These are phyloP conservation scores for Leccinum pachyderme DNA, from an alignment of 1,284 basidiomycete species.

Conservation along the genomic window DNA sequence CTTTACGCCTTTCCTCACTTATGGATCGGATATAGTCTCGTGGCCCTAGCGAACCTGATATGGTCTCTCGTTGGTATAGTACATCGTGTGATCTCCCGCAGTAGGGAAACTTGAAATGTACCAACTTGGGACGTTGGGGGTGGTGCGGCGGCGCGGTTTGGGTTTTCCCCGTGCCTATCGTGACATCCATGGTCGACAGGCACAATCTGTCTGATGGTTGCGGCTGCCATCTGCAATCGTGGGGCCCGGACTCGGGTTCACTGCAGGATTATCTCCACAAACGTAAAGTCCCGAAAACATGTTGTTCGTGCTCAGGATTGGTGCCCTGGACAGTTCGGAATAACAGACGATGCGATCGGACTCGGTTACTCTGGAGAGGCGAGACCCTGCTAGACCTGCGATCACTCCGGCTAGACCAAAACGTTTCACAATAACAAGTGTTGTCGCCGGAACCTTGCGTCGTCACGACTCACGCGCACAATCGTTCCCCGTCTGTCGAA, in stretches of 20 bases:
- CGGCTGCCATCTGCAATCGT: neutral
- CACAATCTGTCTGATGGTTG: conserved; percentile 4
- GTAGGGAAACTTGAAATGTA: neutral
- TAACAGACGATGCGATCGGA: neutral
- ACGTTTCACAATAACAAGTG: neutral
- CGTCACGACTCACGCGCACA: neutral
- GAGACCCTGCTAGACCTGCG: neutral
- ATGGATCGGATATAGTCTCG: conserved; percentile 1
- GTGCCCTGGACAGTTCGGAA: neutral
- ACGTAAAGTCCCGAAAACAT: neutral
- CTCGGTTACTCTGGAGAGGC: neutral
- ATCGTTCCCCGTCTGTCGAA: neutral
- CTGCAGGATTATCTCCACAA: neutral
- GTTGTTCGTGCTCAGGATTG: neutral
- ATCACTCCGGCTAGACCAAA: neutral
- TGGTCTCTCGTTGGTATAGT: neutral
- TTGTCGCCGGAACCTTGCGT: neutral
- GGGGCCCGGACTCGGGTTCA: neutral
- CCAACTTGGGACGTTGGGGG: neutral
- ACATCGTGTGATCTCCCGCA: neutral
- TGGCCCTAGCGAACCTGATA: neutral
- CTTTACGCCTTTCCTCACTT: neutral
- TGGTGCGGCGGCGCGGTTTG: neutral
- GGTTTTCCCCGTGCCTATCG: conserved; percentile 8
- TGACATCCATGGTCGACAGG: conserved; percentile 2